Evolutionary conservation across 805 yeast genomes (phyloP).

Genomic region (Hanseniaspora hatyaiensis): DNA sequence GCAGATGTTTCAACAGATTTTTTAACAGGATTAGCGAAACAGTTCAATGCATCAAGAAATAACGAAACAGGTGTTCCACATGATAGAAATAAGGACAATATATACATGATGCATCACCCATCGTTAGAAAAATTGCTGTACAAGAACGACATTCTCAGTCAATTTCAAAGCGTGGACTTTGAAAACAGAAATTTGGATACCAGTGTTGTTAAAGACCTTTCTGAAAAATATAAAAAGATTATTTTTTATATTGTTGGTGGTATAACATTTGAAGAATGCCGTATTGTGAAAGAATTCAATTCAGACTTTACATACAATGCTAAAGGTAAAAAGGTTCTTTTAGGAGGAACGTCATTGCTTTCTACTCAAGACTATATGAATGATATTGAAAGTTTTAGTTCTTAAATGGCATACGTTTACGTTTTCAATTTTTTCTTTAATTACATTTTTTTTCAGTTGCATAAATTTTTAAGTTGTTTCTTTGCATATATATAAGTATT

Average conservation of each 20-base stretch:
- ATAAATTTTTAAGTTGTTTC: neutral
- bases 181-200: constrained; percentile 35
- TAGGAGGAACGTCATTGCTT: constrained; percentile 69
- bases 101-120: constrained; percentile 88
- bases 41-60: constrained; percentile 27
- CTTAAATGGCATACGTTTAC: no score
- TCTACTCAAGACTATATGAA: constrained; percentile 33
- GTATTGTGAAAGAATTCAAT: constrained; percentile 65
- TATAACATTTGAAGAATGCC: constrained; percentile 81
- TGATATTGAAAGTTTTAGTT: constrained; percentile 19
- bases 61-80: constrained; percentile 22
- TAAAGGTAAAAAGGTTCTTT: constrained; percentile 45
- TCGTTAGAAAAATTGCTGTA: constrained; percentile 34
- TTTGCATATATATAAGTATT: neutral
- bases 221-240: constrained; percentile 41
- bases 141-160: constrained; percentile 21
- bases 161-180: constrained; percentile 28
- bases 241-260: constrained; percentile 75
- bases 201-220: constrained; percentile 30
- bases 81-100: constrained; percentile 37
- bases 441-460: neutral
- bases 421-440: no score
- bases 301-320: constrained; percentile 31
- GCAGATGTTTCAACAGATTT: constrained; percentile 21
- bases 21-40: constrained; percentile 28